Evolutionary conservation across 139 green algal species (phyloP), one percentile per base, ranked within the genome.

Genomic region (Chlamydomonas asymmetrica): DNA sequence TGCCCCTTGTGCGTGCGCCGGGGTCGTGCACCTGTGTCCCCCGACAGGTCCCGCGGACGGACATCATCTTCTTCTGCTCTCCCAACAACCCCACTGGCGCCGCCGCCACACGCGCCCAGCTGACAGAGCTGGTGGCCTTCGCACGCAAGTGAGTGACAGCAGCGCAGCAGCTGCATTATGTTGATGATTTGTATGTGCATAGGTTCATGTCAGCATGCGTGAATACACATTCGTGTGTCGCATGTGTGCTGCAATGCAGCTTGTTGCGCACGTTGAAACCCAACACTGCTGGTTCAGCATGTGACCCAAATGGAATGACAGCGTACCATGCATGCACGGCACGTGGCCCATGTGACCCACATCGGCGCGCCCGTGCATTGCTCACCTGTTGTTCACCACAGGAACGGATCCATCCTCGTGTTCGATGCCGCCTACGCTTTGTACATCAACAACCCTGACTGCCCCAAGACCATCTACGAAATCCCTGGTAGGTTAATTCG

Each of bases 11-110:
- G n/a, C n/a, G n/a, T n/a, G n/a, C n/a, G n/a, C n/a, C n/a, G n/a
- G n/a, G n/a, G n/a, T n/a, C n/a, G n/a, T n/a, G n/a, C n/a, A n/a
- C n/a, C n/a, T n/a, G n/a, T n/a, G n/a, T n/a, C n/a, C n/a, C n/a
- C 62, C 56, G 43, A 50, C 82, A 93, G 90, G 84, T 75, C 38
- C 77, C 82, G 62, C 87, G 87, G 68, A 96, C 96, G 10, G 96
- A 99, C 88, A 81, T 99, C 76, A 97, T 99, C 80, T 99, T 99
- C 90, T 99, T 99, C 86, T 99, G 96, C 95, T 98, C 92, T 25
- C 96, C 96, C 66, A 99, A 99, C 95, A 97, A 98, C 90, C 94
- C 93, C 38, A 97, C 94, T 0, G 94, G 94, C 45, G 94, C 93
- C 57, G 92, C 95, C 25, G 96, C 96, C 50, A 98, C 96, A 5